Percentiles rank a stretch among this genome's conserved stretches.
phyloP scores from a whole-genome alignment of 352 stramenopile species.

The Phytophthora pinifolia region DNA sequence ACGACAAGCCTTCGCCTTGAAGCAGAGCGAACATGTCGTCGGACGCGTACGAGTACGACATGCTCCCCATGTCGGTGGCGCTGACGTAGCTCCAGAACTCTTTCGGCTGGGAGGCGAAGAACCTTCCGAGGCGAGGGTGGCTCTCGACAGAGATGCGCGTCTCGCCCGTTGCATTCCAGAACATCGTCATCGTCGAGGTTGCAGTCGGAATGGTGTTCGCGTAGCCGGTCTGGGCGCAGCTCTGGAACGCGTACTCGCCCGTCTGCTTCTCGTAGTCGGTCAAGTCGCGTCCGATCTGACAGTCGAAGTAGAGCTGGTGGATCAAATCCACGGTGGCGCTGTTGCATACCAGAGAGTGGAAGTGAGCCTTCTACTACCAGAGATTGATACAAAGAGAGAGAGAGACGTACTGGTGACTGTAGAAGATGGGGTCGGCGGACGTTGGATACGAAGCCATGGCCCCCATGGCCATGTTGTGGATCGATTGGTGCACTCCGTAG shows the following conservation, averaged over 20 bases:
- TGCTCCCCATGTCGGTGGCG: slow-evolving; percentile 42
- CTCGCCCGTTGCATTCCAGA: slow-evolving; percentile 30
- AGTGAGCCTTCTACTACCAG: neutral
- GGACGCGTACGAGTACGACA: slow-evolving; percentile 68
- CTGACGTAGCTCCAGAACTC: slow-evolving; percentile 70
- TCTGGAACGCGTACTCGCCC: slow-evolving; percentile 50
- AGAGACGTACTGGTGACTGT: slow-evolving; percentile 67
- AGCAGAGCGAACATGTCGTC: slow-evolving; percentile 47
- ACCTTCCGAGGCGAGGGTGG: slow-evolving; percentile 42
- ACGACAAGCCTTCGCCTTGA: slow-evolving; percentile 31
- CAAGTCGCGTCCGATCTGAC: slow-evolving; percentile 56
- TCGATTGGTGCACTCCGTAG: slow-evolving; percentile 60
- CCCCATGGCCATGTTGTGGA: slow-evolving; percentile 56
- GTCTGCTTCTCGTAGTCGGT: slow-evolving; percentile 54
- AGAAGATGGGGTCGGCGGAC: slow-evolving; percentile 72
- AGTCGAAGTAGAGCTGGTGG: slow-evolving; percentile 67
- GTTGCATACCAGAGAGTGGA: slow-evolving; percentile 1
- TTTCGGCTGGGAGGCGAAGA: slow-evolving; percentile 54
- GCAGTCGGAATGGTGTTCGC: slow-evolving; percentile 25
- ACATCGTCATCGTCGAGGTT: slow-evolving; percentile 51
- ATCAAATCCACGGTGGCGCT: slow-evolving; percentile 63
- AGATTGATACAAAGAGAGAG: too few species aligned
- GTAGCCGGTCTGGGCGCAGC: slow-evolving; percentile 32
- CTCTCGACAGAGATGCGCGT: slow-evolving; percentile 36
- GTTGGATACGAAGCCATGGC: slow-evolving; percentile 51